Conservation (phyloP, 305 asterid species). For the Ajuga reptans region DNA sequence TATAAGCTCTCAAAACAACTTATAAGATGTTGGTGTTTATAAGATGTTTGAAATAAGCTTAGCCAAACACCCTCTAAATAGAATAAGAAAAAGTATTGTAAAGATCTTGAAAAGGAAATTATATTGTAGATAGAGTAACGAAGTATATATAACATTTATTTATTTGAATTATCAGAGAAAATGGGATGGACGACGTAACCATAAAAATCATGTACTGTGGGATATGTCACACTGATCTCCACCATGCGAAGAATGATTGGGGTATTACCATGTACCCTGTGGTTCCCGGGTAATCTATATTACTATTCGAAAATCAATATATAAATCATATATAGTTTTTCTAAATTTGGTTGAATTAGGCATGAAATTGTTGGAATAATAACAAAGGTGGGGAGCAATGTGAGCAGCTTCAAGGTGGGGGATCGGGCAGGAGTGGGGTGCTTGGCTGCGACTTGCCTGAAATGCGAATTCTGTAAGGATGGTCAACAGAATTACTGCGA, state of each 20-base stretch:
- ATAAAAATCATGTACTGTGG: constrained; percentile 71
- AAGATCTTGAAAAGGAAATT: no score
- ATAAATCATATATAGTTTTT: no score
- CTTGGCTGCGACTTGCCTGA: constrained; percentile 71
- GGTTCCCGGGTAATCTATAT: constrained; percentile 69
- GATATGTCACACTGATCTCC: constrained; percentile 86
- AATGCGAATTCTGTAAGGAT: constrained; percentile 53
- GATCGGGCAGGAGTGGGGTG: constrained; percentile 80
- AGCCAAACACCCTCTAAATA: no score
- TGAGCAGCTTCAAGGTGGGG: constrained; percentile 57
- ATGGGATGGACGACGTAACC: constrained; percentile 65
- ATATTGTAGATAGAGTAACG: no score
- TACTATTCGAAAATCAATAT: neutral
- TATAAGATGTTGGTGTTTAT: no score
- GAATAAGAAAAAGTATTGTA: no score
- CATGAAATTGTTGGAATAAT: constrained; percentile 77
- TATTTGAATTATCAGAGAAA: constrained; percentile 39
- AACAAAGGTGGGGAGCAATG: constrained; percentile 67
- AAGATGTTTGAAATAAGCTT: no score
- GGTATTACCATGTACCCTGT: constrained; percentile 80
- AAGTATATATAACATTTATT: no score
- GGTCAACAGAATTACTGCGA: constrained; percentile 77
- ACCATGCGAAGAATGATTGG: constrained; percentile 68
- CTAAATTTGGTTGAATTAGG: constrained; percentile 24
- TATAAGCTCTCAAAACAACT: no score